Evolutionary conservation across 2,329 filamentous ascomycete species (phyloP).

Genomic region (Trichoderma breve): DNA sequence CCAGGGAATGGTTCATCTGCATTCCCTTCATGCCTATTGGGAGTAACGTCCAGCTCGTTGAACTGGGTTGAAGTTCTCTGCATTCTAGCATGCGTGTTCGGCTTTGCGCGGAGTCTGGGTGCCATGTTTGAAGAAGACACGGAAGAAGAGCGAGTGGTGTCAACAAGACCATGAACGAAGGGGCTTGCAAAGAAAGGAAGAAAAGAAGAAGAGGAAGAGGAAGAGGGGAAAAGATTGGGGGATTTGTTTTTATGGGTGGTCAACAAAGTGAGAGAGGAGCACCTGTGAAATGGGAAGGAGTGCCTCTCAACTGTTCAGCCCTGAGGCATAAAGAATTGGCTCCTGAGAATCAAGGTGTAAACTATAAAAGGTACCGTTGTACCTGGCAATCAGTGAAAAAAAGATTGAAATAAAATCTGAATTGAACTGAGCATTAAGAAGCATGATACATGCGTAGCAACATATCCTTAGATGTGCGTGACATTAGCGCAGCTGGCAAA

Average conservation of each 20-base stretch:
- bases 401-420: background rate
- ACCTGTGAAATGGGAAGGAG: background rate
- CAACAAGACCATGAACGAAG: too few species aligned
- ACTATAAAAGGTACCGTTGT: background rate
- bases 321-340: background rate
- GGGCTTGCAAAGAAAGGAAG: background rate
- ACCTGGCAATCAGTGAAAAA: background rate
- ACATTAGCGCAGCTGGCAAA: background rate
- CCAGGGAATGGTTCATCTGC: too few species aligned
- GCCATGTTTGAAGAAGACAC: background rate
- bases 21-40: too few species aligned
- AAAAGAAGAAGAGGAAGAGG: background rate
- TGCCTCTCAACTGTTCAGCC: background rate
- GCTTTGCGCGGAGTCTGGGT: background rate
- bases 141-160: background rate
- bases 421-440: background rate
- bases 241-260: background rate
- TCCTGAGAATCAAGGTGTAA: background rate
- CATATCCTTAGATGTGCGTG: background rate
- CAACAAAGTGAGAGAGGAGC: background rate
- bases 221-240: background rate
- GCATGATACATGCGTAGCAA: background rate
- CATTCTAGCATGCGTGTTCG: background rate
- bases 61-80: constrained; percentile 26
- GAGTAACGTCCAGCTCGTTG: constrained; percentile 35